Evolutionary conservation across 768 basidiomycete species (phyloP).

Genomic region (Pluteus cervinus): DNA sequence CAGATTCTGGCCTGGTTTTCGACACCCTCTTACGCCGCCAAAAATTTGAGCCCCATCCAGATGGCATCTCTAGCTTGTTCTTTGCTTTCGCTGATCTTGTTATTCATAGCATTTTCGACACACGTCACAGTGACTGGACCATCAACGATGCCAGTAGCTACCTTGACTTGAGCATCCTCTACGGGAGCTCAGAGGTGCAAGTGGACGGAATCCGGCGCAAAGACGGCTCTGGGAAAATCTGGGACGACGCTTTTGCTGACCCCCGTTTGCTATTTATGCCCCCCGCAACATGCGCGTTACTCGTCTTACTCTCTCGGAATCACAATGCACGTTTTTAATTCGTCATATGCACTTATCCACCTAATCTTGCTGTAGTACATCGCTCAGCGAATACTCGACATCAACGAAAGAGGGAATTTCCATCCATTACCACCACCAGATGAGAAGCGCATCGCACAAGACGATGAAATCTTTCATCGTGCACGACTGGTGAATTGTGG

Average conservation of each 20-base stretch:
- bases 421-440: conserved; percentile 16
- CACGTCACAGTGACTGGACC: conserved; percentile 38
- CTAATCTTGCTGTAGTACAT: conserved; percentile 44
- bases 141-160: conserved; percentile 69
- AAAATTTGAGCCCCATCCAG: conserved; percentile 49
- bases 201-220: conserved; percentile 47
- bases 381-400: conserved; percentile 56
- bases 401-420: conserved; percentile 61
- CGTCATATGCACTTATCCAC: not conserved
- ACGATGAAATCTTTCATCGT: conserved; percentile 74
- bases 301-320: conserved; percentile 65
- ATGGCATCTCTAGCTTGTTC: conserved; percentile 66
- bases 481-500: conserved; percentile 70
- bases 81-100: conserved; percentile 77
- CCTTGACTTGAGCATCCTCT: conserved; percentile 70
- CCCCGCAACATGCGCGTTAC: conserved; percentile 59
- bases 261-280: conserved; percentile 63
- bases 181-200: conserved; percentile 49
- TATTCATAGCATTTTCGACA: conserved; percentile 69
- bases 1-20: conserved; percentile 64
- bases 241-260: conserved; percentile 68
- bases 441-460: conserved; percentile 37
- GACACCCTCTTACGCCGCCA: conserved; percentile 57
- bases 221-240: conserved; percentile 65
- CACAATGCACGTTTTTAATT: conserved; percentile 50